phyloP scores from a whole-genome alignment of 768 basidiomycete species.

The Suillus sp. region DNA sequence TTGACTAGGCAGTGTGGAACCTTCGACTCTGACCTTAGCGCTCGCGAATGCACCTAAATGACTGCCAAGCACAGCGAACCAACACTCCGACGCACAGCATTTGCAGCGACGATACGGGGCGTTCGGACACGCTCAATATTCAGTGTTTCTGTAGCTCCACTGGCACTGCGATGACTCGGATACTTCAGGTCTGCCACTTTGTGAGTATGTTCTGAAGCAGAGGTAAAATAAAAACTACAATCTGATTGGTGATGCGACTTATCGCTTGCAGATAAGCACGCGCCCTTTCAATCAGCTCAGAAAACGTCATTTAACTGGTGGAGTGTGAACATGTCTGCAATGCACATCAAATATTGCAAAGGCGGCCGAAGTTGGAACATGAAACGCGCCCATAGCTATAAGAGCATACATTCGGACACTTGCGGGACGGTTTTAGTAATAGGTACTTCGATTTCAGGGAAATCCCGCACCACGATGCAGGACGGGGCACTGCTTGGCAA shows the following conservation, averaged over 20 bases:
- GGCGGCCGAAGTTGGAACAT: conserved; percentile 2
- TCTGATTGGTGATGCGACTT: background rate
- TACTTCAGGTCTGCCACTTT: background rate
- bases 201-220: background rate
- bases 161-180: too few relatives aligned
- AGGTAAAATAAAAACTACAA: background rate
- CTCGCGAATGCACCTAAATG: background rate
- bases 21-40: background rate
- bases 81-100: background rate
- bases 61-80: background rate
- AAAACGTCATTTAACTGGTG: background rate
- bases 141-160: background rate
- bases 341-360: background rate
- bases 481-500: background rate
- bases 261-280: background rate
- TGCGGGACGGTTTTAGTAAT: background rate
- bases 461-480: conserved; percentile 3
- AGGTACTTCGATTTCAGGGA: background rate
- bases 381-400: background rate
- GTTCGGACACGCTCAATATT: background rate
- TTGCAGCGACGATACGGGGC: background rate
- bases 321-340: background rate
- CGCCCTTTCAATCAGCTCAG: background rate
- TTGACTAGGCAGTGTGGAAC: background rate
- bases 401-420: background rate